Percentiles rank a stretch among this genome's conserved stretches.
Conservation (phyloP, 768 basidiomycete species). For the Psilocybe sp. region DNA sequence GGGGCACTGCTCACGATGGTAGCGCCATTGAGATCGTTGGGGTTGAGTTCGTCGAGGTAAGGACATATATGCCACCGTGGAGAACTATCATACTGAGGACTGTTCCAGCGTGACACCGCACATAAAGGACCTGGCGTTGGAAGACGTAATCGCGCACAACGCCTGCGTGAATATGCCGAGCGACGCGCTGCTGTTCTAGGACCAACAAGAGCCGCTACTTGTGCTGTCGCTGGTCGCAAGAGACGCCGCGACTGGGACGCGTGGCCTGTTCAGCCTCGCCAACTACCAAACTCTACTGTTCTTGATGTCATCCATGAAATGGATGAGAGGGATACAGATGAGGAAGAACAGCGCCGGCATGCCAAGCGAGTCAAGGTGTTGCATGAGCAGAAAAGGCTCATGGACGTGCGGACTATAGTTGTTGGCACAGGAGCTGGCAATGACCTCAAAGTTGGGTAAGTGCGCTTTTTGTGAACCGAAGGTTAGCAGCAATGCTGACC, state of each 20-base stretch:
- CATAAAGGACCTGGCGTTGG: slow-evolving; percentile 50
- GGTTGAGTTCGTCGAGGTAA: slow-evolving; percentile 63
- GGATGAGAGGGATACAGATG: slow-evolving; percentile 26
- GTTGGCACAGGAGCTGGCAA: slow-evolving; percentile 41
- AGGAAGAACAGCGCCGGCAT: slow-evolving; percentile 18
- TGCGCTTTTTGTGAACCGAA: slow-evolving; percentile 6
- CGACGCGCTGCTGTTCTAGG: slow-evolving; percentile 52
- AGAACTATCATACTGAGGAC: not conserved
- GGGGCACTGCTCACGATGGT: slow-evolving; percentile 81
- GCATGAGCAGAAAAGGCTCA: slow-evolving; percentile 39
- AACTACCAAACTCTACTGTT: slow-evolving; percentile 36
- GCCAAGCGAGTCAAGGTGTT: slow-evolving; percentile 23
- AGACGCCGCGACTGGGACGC: slow-evolving; percentile 36
- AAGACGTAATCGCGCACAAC: slow-evolving; percentile 60
- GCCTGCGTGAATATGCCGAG: slow-evolving; percentile 64
- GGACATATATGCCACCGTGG: slow-evolving; percentile 18
- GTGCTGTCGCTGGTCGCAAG: slow-evolving; percentile 37
- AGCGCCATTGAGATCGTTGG: slow-evolving; percentile 70
- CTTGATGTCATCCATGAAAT: slow-evolving; percentile 39
- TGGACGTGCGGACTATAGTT: slow-evolving; percentile 44
- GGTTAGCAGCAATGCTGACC: not conserved
- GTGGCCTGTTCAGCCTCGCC: slow-evolving; percentile 25
- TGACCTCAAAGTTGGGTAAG: slow-evolving; percentile 44
- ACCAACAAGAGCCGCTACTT: slow-evolving; percentile 23
- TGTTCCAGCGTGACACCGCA: slow-evolving; percentile 48